Evolutionary conservation across 2,329 filamentous ascomycete species (phyloP), one percentile per base, ranked within the genome.

Genomic region (Aspergillus quadrilineatus): DNA sequence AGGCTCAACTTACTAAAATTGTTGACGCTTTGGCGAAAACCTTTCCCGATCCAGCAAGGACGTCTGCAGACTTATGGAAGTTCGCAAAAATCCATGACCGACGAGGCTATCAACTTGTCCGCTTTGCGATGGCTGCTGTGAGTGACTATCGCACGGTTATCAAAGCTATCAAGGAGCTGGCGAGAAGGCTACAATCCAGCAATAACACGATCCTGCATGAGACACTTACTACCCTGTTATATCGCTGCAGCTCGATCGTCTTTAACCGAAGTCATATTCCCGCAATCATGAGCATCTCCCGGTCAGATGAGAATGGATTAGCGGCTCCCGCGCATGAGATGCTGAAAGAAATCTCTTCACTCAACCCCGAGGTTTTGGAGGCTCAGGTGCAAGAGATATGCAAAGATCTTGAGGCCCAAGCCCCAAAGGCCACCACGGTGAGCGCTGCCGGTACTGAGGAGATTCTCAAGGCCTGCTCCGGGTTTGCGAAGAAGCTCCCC

Each of bases 251-350:
- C 34, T 87, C 90, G 56, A 82, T 99, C 61, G 84, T 96, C 63
- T 97, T 95, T 77, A 99, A 97, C 76, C 87, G 90, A 68, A 97
- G 93, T 70, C 92, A 99, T 70, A 86, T 99, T 15, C 86, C 92
- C 3, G 87, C 90, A 0, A 93, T 97, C 60, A 90, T 97, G 79
- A 88, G 92, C 56, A 89, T 88, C 67, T 92, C 92, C 9, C 88
- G 91, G 66, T 92, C 86, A 8, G 89, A 97, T 68, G 88, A 92
- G 67, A 85, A 89, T 48, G 88, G 87, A 0, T 80, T 97, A 48
- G 90, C 89, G 5, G 79, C 83, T 17, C 86, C 89, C 12, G 93
- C 94, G 1, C 92, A 97, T 67, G 90, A 96, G 68, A 82, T 97
- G 52, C 82, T 97, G 47, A 93, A 91, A 67, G 90, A 97, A 69